These are phyloP conservation scores for Suhomyces atakaporum DNA, from an alignment of 1,139 yeast species.

Conservation along the genomic window DNA sequence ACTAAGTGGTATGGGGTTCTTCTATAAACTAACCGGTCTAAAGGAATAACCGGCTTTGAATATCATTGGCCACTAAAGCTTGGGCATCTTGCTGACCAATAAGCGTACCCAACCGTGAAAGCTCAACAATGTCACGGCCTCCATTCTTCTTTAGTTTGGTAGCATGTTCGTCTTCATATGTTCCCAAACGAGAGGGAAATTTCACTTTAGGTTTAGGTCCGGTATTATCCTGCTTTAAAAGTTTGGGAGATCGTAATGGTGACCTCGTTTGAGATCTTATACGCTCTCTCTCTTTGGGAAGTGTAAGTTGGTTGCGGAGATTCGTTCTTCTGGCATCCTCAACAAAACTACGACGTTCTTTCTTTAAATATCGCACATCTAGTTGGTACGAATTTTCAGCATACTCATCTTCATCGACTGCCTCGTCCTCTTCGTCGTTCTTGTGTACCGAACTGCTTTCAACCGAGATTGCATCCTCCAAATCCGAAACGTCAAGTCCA, in stretches of 20 bases:
- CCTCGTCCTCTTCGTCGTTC: slow-evolving; percentile 18
- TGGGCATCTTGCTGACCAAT: slow-evolving; percentile 20
- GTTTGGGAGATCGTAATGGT: slow-evolving; percentile 3
- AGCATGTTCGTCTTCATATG: slow-evolving; percentile 12
- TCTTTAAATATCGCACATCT: slow-evolving; percentile 1
- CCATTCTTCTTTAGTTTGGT: slow-evolving; percentile 11
- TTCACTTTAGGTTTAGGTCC: background rate
- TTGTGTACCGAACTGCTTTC: slow-evolving; percentile 17
- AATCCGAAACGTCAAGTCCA: slow-evolving; percentile 20
- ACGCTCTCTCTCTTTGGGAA: slow-evolving; percentile 1
- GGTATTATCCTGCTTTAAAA: background rate
- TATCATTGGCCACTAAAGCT: slow-evolving; percentile 25
- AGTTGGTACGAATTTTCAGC: slow-evolving; percentile 1
- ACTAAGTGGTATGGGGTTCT: too few species aligned
- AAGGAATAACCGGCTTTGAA: slow-evolving; percentile 18
- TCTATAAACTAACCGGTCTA: too few species aligned
- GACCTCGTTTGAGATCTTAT: slow-evolving; percentile 3
- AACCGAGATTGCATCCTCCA: slow-evolving; percentile 21
- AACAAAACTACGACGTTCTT: slow-evolving; percentile 6
- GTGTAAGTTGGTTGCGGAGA: slow-evolving; percentile 1
- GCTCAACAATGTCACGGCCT: slow-evolving; percentile 12
- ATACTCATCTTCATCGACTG: slow-evolving; percentile 6
- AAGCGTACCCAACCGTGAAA: slow-evolving; percentile 12
- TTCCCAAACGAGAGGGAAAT: slow-evolving; percentile 1
- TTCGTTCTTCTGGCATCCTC: slow-evolving; percentile 3